These are phyloP conservation scores for Gaertneriomyces semiglobifer DNA, from an alignment of 192 early-diverging fungal genomes.

Conservation along the genomic window DNA sequence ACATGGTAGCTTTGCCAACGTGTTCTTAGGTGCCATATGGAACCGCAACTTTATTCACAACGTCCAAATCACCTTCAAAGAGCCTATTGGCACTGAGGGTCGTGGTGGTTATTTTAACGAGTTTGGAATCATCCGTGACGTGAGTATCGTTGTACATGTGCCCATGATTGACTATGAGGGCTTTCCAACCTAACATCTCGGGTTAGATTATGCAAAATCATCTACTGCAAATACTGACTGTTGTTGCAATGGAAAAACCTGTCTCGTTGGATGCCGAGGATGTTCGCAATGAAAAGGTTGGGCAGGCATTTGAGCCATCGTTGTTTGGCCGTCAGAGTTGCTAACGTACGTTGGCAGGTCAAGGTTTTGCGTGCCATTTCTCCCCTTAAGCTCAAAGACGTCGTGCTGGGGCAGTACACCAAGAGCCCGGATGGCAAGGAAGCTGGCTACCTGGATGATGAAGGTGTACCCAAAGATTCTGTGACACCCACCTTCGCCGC, in stretches of 20 bases:
- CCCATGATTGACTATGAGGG: neutral
- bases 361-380: slow-evolving; percentile 80
- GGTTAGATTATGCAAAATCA: slow-evolving; percentile 62
- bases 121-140: slow-evolving; percentile 97
- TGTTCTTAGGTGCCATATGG: slow-evolving; percentile 92
- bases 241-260: slow-evolving; percentile 95
- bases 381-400: slow-evolving; percentile 72
- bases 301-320: neutral
- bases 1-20: slow-evolving; percentile 72
- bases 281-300: slow-evolving; percentile 88
- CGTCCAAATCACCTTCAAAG: slow-evolving; percentile 98
- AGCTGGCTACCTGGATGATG: slow-evolving; percentile 92
- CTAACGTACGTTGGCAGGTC: slow-evolving; percentile 42
- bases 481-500: slow-evolving; percentile 90
- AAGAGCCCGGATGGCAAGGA: slow-evolving; percentile 71
- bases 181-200: neutral
- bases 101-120: slow-evolving; percentile 99
- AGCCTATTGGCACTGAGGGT: slow-evolving; percentile 94
- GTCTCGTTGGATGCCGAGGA: slow-evolving; percentile 83
- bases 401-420: slow-evolving; percentile 89
- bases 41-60: slow-evolving; percentile 83
- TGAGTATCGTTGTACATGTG: slow-evolving; percentile 36
- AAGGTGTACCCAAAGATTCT: slow-evolving; percentile 79
- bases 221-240: slow-evolving; percentile 86
- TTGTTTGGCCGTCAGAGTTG: neutral